phyloP scores from a whole-genome alignment of 164 flowering plant genomes.

The Pachysandra terminalis region DNA sequence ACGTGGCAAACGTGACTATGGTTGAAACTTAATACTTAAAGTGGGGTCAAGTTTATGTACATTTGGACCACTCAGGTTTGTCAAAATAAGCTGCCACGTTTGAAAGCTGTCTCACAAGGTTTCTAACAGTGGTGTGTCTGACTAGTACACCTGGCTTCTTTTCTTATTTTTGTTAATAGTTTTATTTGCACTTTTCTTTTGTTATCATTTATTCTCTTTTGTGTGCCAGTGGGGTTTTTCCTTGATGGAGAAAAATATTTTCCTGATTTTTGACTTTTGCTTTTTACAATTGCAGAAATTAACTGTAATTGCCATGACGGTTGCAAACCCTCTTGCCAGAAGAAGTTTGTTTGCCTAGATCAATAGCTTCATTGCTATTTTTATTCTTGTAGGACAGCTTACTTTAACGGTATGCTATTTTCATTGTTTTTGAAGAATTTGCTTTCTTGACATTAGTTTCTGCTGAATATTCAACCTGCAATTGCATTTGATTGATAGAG shows the following conservation, averaged over 20 bases:
- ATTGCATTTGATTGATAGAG: too few species aligned
- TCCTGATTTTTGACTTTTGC: neutral
- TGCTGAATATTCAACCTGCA: neutral
- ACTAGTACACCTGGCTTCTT: too few species aligned
- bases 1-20: too few species aligned
- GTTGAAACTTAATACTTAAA: too few species aligned
- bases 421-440: neutral
- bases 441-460: neutral
- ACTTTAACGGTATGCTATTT: constrained; percentile 67
- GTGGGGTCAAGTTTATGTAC: too few species aligned
- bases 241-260: neutral
- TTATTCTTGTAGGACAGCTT: constrained; percentile 89
- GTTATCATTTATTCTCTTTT: neutral
- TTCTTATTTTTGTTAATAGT: too few species aligned
- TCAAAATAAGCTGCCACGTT: too few species aligned
- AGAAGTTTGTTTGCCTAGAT: constrained; percentile 87
- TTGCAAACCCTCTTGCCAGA: constrained; percentile 63
- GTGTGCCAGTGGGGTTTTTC: neutral
- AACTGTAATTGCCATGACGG: constrained; percentile 73
- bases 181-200: too few species aligned
- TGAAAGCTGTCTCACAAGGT: too few species aligned
- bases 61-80: too few species aligned
- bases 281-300: constrained; percentile 67
- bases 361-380: constrained; percentile 90
- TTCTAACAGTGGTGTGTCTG: too few species aligned